Conservation (phyloP, 2,329 filamentous ascomycete genomes). For the Diaporthe eres region DNA sequence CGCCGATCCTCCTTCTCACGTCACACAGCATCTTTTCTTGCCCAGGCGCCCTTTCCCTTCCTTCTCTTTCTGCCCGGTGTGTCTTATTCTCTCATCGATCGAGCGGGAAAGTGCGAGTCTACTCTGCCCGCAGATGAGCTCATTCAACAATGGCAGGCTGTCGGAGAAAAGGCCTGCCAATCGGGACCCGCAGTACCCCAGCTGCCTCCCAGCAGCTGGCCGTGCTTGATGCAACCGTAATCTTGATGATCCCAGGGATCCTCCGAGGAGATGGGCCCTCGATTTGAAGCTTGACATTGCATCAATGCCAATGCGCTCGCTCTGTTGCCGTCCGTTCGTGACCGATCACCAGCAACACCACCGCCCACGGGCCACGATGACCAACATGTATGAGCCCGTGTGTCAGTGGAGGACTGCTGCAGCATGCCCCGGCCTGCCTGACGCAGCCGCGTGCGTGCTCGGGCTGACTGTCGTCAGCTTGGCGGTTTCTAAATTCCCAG, state of each 20-base stretch:
- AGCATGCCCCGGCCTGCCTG: not conserved
- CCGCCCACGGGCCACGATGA: not conserved
- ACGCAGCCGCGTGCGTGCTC: slow-evolving; percentile 21
- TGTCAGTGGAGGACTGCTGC: not conserved
- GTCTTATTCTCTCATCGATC: not conserved
- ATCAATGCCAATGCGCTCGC: slow-evolving; percentile 3
- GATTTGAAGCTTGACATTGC: slow-evolving; percentile 20
- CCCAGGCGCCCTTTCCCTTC: slow-evolving; percentile 1
- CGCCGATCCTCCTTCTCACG: slow-evolving; percentile 15
- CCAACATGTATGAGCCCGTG: not conserved
- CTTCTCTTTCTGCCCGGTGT: not conserved
- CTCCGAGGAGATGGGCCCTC: not conserved
- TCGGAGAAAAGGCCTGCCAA: slow-evolving; percentile 28
- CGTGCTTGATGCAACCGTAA: slow-evolving; percentile 23
- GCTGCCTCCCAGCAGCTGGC: not conserved
- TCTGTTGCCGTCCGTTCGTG: not conserved
- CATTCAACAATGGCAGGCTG: slow-evolving; percentile 17
- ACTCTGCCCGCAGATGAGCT: slow-evolving; percentile 8
- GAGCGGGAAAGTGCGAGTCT: not conserved
- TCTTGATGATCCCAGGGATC: slow-evolving; percentile 26
- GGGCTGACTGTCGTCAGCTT: slow-evolving; percentile 24
- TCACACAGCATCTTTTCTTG: slow-evolving; percentile 1
- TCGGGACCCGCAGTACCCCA: slow-evolving; percentile 29
- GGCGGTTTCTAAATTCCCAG: slow-evolving; percentile 13
- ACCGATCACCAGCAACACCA: not conserved